Conservation (phyloP, 1,284 basidiomycete species). For the Fomitopsis schrenkii region DNA sequence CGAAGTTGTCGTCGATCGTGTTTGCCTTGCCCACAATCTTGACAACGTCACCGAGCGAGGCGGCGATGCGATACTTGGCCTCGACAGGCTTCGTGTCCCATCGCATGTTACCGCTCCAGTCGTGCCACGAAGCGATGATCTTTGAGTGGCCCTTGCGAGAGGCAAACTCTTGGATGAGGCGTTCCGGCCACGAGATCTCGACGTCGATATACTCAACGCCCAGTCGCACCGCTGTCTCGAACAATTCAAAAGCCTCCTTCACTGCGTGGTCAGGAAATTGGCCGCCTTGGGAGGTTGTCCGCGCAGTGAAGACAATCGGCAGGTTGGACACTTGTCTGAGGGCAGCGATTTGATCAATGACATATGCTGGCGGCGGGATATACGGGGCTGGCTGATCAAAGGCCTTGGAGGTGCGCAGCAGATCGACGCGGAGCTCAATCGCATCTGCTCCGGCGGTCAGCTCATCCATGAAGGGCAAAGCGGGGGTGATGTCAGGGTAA, state of each 20-base stretch:
- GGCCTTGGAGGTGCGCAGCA: constrained; percentile 61
- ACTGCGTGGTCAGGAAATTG: constrained; percentile 81
- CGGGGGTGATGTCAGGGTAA: constrained; percentile 81
- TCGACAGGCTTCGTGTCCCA: constrained; percentile 75
- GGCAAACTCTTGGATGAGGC: constrained; percentile 57
- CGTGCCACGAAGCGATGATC: constrained; percentile 93
- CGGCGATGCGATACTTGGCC: constrained; percentile 66
- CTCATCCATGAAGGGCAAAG: constrained; percentile 67
- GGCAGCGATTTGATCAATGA: constrained; percentile 78
- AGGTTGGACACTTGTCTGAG: constrained; percentile 77
- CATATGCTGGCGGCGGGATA: constrained; percentile 72
- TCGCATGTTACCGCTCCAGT: constrained; percentile 82
- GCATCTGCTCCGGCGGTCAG: constrained; percentile 88
- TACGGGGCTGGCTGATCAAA: constrained; percentile 43
- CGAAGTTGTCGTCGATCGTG: constrained; percentile 75
- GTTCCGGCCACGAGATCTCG: constrained; percentile 76
- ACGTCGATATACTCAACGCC: constrained; percentile 95
- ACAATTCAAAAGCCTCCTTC: constrained; percentile 75
- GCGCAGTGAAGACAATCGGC: constrained; percentile 91
- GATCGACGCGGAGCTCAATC: constrained; percentile 90
- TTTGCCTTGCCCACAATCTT: constrained; percentile 91
- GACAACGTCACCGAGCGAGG: constrained; percentile 79
- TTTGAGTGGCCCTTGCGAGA: constrained; percentile 68
- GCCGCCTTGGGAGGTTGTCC: constrained; percentile 88
- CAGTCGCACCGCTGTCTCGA: constrained; percentile 76